Percentiles rank a stretch among this genome's conserved stretches.
These are phyloP conservation scores for Globisporangium orthogonon DNA, from an alignment of 352 stramenopile species.

Conservation along the genomic window DNA sequence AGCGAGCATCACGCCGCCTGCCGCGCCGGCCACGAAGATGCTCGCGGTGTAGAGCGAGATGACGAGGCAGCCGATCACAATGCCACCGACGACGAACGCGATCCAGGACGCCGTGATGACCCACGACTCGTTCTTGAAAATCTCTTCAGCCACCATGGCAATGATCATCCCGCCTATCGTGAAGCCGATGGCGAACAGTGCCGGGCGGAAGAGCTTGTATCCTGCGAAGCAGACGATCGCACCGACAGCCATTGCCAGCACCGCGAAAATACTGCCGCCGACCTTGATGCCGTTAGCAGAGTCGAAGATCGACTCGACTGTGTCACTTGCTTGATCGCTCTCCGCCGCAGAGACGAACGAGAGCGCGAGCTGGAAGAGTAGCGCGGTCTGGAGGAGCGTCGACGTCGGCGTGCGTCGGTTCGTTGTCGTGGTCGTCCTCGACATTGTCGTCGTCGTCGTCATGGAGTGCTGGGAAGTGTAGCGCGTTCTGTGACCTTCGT, in stretches of 20 bases:
- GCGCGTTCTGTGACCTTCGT: no score
- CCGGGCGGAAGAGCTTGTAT: slow-evolving; percentile 53
- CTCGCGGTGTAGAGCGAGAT: slow-evolving; percentile 41
- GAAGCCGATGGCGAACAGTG: slow-evolving; percentile 54
- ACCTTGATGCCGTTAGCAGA: slow-evolving; percentile 32
- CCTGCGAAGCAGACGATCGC: slow-evolving; percentile 37
- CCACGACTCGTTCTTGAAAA: slow-evolving; percentile 42
- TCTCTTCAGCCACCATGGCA: slow-evolving; percentile 29
- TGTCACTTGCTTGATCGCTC: slow-evolving; percentile 18
- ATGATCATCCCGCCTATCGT: slow-evolving; percentile 36
- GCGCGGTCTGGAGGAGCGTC: slow-evolving; percentile 3
- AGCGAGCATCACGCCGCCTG: slow-evolving; percentile 42
- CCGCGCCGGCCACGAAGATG: slow-evolving; percentile 51
- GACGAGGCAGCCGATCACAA: slow-evolving; percentile 39
- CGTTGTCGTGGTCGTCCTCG: neutral
- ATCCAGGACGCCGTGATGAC: slow-evolving; percentile 53
- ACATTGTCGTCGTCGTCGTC: slow-evolving; percentile 1
- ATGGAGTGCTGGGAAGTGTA: slow-evolving; percentile 1
- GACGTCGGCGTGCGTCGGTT: neutral
- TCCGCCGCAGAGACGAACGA: slow-evolving; percentile 2
- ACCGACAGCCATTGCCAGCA: slow-evolving; percentile 32
- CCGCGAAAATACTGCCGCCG: slow-evolving; percentile 29
- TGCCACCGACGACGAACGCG: slow-evolving; percentile 41
- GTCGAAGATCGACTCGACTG: slow-evolving; percentile 30
- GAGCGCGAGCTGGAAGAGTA: slow-evolving; percentile 8